Conservation (phyloP, 768 basidiomycete genomes). For the Boletus pseudo-olivaceus region DNA sequence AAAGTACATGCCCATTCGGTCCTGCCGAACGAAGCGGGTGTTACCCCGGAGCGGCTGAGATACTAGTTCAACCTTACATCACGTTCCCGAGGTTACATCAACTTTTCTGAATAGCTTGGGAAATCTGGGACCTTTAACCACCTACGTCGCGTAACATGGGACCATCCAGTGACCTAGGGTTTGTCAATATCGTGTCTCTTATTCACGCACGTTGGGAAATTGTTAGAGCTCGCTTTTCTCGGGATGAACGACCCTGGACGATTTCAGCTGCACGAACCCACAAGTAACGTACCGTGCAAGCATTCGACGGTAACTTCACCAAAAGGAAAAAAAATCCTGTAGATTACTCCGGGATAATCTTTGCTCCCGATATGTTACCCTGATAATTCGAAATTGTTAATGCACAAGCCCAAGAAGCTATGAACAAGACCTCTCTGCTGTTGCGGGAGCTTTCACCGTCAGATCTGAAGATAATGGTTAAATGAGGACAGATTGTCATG, state of each 20-base stretch:
- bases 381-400: not conserved
- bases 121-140: not conserved
- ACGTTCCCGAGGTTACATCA: not conserved
- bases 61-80: not conserved
- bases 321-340: no score
- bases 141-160: not conserved
- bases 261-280: not conserved
- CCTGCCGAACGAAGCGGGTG: not conserved
- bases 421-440: no score
- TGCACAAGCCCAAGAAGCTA: not conserved
- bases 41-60: not conserved
- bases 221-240: not conserved
- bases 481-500: not conserved
- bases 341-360: no score
- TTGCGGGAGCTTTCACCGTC: not conserved
- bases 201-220: not conserved
- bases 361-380: not conserved
- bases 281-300: not conserved
- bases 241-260: not conserved
- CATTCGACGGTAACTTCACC: no score
- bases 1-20: not conserved
- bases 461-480: not conserved
- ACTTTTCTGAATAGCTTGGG: not conserved
- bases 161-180: not conserved
- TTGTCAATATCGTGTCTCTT: not conserved